phyloP scores from a whole-genome alignment of 108 stramenopile species.

The Pinguiococcus pyrenoidosus region DNA sequence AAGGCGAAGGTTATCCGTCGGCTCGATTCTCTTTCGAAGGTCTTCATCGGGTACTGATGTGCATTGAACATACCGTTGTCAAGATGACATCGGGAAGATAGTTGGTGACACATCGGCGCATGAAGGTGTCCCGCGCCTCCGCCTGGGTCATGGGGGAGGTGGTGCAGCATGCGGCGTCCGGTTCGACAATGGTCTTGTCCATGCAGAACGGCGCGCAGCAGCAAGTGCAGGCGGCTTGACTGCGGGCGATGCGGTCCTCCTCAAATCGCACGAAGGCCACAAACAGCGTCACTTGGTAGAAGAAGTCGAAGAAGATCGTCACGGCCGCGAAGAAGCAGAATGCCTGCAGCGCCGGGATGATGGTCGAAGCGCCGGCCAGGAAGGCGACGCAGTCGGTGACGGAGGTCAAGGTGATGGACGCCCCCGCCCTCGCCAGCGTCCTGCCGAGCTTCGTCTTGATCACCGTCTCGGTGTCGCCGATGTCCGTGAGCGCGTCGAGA shows the following conservation, averaged over 20 bases:
- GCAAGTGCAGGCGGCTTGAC: constrained; percentile 52
- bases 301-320: constrained; percentile 9
- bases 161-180: no score
- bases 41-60: no score
- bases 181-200: constrained; percentile 14
- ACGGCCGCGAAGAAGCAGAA: constrained; percentile 19
- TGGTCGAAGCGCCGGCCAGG: constrained; percentile 14
- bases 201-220: constrained; percentile 47
- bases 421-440: constrained; percentile 6
- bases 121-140: no score
- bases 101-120: no score
- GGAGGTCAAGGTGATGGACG: constrained; percentile 21
- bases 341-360: constrained; percentile 21
- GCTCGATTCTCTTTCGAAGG: no score
- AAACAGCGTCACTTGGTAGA: constrained; percentile 2
- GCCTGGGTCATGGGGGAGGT: no score
- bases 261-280: constrained; percentile 43
- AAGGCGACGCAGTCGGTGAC: constrained; percentile 29
- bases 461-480: no score
- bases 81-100: no score
- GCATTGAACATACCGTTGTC: no score
- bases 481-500: constrained; percentile 15
- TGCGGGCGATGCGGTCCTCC: no score
- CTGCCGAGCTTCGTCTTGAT: no score
- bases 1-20: no score